Conservation (phyloP, 2,329 filamentous ascomycete species). For the Paecilomyces sp. region DNA sequence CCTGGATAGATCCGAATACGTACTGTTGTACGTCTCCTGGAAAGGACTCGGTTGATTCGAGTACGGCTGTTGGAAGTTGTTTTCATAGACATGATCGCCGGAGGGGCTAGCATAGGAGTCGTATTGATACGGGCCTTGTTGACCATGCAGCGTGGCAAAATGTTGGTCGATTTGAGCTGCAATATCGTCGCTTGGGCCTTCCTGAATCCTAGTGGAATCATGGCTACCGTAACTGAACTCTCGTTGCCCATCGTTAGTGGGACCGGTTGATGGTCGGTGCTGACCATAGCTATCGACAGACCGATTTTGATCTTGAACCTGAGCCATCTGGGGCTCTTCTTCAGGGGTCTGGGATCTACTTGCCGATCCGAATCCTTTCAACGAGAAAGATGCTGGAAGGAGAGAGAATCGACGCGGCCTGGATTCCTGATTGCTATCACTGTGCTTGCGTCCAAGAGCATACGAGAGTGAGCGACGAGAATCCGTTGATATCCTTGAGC, state of each 20-base stretch:
- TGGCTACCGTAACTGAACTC: slow-evolving; percentile 25
- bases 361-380: slow-evolving; percentile 57
- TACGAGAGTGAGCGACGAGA: slow-evolving; percentile 67
- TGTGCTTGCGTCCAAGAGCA: slow-evolving; percentile 62
- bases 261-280: slow-evolving; percentile 30
- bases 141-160: slow-evolving; percentile 31
- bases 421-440: slow-evolving; percentile 55
- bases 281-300: slow-evolving; percentile 16
- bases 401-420: slow-evolving; percentile 66
- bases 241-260: slow-evolving; percentile 18
- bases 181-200: slow-evolving; percentile 27
- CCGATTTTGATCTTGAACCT: slow-evolving; percentile 12
- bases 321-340: slow-evolving; percentile 35
- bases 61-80: slow-evolving; percentile 25
- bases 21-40: slow-evolving; percentile 43
- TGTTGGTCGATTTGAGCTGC: slow-evolving; percentile 35
- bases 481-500: slow-evolving; percentile 61
- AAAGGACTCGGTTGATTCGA: slow-evolving; percentile 19
- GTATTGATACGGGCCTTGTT: slow-evolving; percentile 19
- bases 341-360: slow-evolving; percentile 43
- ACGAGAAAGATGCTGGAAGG: slow-evolving; percentile 56
- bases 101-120: slow-evolving; percentile 20
- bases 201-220: slow-evolving; percentile 18
- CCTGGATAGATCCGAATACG: slow-evolving; percentile 31
- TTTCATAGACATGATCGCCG: slow-evolving; percentile 23